Percentiles rank a stretch among this genome's conserved stretches.
These are phyloP conservation scores for Zymoseptoria pseudotritici DNA, from an alignment of 2,329 filamentous ascomycete species.

Conservation along the genomic window DNA sequence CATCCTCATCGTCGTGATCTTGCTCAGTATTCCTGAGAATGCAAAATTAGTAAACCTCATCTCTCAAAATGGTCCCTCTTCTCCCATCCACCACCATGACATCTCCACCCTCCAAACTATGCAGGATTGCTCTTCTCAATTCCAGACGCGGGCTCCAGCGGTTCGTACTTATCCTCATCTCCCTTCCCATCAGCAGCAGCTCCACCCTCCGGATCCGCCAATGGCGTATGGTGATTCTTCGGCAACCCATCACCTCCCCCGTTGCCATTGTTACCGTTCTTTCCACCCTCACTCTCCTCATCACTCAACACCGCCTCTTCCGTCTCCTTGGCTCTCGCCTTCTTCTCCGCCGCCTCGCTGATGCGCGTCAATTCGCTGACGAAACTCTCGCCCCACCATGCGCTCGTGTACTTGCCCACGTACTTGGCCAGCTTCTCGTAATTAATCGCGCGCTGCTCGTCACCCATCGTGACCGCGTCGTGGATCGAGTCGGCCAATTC, in stretches of 20 bases:
- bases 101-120: background rate
- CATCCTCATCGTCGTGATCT: constrained; percentile 14
- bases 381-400: constrained; percentile 94
- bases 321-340: constrained; percentile 16
- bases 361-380: constrained; percentile 69
- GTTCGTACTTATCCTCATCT: background rate
- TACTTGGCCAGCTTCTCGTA: constrained; percentile 91
- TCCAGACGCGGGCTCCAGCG: background rate
- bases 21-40: constrained; percentile 9
- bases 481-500: constrained; percentile 89
- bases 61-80: background rate
- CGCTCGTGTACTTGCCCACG: constrained; percentile 92
- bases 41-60: constrained; percentile 14
- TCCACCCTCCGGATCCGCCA: background rate
- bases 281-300: background rate
- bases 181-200: background rate
- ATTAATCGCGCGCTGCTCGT: constrained; percentile 78
- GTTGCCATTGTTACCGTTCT: background rate
- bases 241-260: background rate
- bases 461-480: constrained; percentile 92
- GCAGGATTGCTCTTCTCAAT: background rate
- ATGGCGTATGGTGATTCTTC: background rate
- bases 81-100: constrained; percentile 2
- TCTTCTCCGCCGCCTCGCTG: constrained; percentile 45
- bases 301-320: background rate